phyloP scores from a whole-genome alignment of 106 monocot genomes.

The Phalaenopsis aphrodite region DNA sequence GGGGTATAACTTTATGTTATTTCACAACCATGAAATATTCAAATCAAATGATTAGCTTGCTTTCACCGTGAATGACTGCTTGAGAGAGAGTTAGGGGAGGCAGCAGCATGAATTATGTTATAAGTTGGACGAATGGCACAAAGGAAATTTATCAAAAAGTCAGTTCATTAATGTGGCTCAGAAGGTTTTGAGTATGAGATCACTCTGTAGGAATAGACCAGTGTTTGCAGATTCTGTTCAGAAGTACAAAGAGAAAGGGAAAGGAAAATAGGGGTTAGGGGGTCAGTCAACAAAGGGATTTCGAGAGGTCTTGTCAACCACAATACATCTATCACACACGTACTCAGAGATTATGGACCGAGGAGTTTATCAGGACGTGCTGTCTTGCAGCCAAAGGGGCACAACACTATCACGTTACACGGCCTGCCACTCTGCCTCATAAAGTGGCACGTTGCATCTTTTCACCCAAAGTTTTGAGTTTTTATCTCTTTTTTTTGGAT shows the following conservation, averaged over 20 bases:
- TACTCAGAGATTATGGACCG: constrained; percentile 6
- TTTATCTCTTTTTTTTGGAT: not conserved
- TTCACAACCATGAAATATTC: not conserved
- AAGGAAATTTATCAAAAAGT: not conserved
- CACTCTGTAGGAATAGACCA: not conserved
- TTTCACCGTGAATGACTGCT: not conserved
- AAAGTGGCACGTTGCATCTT: not conserved
- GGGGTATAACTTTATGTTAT: not conserved
- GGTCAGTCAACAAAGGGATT: constrained; percentile 10
- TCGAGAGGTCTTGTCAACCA: constrained; percentile 11
- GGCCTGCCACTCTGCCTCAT: not conserved
- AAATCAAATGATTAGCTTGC: constrained; percentile 13
- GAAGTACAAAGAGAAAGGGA: not conserved
- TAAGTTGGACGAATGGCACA: not conserved
- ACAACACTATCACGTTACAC: not conserved
- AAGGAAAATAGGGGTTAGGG: not conserved
- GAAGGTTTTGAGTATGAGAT: constrained; percentile 8
- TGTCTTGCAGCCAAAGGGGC: not conserved
- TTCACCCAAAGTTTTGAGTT: not conserved
- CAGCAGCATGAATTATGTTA: not conserved
- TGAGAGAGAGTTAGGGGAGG: not conserved
- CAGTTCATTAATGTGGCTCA: constrained; percentile 4
- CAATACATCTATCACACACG: not conserved
- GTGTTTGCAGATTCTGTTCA: constrained; percentile 5
- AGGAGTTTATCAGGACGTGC: constrained; percentile 1